Percentiles rank a stretch among this genome's conserved stretches.
Evolutionary conservation across 441 rosid genomes (phyloP).

Genomic region (Capsella rubella): DNA sequence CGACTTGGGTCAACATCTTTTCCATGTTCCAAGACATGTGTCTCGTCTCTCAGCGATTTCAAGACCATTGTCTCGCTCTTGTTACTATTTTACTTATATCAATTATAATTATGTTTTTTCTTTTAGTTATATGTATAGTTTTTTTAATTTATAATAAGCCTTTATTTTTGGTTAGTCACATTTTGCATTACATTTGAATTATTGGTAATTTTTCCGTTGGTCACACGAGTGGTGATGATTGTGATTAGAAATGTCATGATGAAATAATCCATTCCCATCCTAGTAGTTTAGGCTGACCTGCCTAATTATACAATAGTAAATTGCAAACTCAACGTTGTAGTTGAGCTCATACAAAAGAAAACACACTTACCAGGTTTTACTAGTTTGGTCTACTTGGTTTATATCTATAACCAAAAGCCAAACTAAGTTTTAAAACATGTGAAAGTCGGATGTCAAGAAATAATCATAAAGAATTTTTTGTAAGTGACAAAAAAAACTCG

Average conservation of each 20-base stretch:
- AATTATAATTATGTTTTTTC: not conserved
- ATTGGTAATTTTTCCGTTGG: constrained; percentile 10
- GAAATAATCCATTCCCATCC: constrained; percentile 7
- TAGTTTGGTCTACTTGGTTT: constrained; percentile 11
- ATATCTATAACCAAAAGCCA: not conserved
- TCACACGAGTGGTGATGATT: constrained; percentile 33
- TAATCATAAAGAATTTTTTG: not conserved
- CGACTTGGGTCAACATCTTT: constrained; percentile 32
- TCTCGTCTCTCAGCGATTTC: constrained; percentile 36
- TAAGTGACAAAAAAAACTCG: not conserved
- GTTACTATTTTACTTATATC: constrained; percentile 3
- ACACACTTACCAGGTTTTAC: constrained; percentile 6
- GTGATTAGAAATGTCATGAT: not conserved
- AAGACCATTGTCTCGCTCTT: constrained; percentile 34
- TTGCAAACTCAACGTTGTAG: constrained; percentile 11
- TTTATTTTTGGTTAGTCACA: no score
- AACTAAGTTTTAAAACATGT: not conserved
- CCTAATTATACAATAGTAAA: not conserved
- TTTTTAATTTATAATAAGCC: no score
- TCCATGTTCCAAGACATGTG: constrained; percentile 39
- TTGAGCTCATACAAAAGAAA: not conserved
- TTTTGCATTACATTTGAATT: not conserved
- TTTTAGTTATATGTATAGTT: not conserved
- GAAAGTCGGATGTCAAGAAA: not conserved
- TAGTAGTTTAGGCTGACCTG: not conserved